Percentiles rank a stretch among this genome's conserved stretches.
Evolutionary conservation across 2,329 filamentous ascomycete genomes (phyloP).

Genomic region (Graphium sp.): DNA sequence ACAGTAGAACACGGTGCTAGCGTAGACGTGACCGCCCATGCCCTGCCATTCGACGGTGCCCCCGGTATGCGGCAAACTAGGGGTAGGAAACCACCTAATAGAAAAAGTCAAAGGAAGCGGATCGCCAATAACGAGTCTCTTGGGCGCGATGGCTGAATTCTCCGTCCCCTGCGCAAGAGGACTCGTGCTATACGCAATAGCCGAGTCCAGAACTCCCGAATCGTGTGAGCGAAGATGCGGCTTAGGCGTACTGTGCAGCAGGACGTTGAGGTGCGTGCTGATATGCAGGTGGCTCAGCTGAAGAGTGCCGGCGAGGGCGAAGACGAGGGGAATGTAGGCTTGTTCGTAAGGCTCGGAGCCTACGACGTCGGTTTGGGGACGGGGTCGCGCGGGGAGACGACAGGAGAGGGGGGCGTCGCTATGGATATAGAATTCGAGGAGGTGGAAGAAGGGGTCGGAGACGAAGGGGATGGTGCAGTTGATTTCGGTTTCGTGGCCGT

Average conservation of each 20-base stretch:
- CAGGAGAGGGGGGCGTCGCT: conserved; percentile 87
- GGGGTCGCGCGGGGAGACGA: conserved; percentile 67
- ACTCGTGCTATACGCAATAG: conserved; percentile 71
- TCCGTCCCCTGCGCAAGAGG: conserved; percentile 25
- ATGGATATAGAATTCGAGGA: conserved; percentile 95
- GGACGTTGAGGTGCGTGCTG: conserved; percentile 74
- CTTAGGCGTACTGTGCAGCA: conserved; percentile 56
- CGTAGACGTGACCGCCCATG: conserved; percentile 45
- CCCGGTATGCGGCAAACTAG: conserved; percentile 50
- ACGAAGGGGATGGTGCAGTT: conserved; percentile 73
- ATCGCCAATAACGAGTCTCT: conserved; percentile 75
- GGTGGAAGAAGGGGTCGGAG: conserved; percentile 67
- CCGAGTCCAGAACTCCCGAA: conserved; percentile 72
- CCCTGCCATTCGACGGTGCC: conserved; percentile 49
- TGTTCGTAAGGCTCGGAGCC: conserved; percentile 30
- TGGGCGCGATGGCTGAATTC: conserved; percentile 38
- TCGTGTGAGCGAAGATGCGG: conserved; percentile 45
- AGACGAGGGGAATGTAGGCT: conserved; percentile 68
- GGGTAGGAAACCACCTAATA: conserved; percentile 74
- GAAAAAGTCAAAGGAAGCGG: conserved; percentile 62
- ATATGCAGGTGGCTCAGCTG: conserved; percentile 85
- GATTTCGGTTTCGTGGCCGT: conserved; percentile 65
- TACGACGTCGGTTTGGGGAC: conserved; percentile 33
- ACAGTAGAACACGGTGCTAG: conserved; percentile 46
- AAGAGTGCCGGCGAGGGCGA: conserved; percentile 77